Evolutionary conservation across 805 yeast species (phyloP).

Genomic region (Candida pini): DNA sequence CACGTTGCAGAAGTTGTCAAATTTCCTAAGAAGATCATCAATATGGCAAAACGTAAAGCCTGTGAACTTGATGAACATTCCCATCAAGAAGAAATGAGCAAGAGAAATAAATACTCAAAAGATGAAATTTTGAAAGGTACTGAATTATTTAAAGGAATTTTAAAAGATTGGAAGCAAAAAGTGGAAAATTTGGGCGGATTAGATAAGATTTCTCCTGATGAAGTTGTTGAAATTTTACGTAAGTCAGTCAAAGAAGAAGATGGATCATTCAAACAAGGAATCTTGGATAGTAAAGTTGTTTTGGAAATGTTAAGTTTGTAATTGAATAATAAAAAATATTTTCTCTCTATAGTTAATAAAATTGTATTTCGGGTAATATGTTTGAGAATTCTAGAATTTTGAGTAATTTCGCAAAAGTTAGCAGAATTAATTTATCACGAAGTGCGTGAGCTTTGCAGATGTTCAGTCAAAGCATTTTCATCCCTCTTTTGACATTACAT

Average conservation of each 20-base stretch:
- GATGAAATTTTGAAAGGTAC: slow-evolving; percentile 53
- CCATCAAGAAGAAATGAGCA: slow-evolving; percentile 31
- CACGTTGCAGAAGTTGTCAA: slow-evolving; percentile 96
- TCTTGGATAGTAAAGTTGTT: slow-evolving; percentile 14
- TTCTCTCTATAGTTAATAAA: too few relatives aligned
- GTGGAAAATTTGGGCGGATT: slow-evolving; percentile 39
- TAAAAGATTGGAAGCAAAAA: slow-evolving; percentile 48
- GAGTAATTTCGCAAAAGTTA: too few relatives aligned
- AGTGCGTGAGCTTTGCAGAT: too few relatives aligned
- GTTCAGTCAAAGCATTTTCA: too few relatives aligned
- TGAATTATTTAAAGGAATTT: slow-evolving; percentile 40
- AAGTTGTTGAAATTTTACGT: slow-evolving; percentile 35
- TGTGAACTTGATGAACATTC: slow-evolving; percentile 69
- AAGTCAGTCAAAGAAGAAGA: slow-evolving; percentile 26
- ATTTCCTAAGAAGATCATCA: slow-evolving; percentile 83
- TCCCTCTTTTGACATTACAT: too few relatives aligned
- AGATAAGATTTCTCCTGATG: slow-evolving; percentile 37
- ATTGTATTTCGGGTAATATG: too few relatives aligned
- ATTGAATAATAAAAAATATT: too few relatives aligned
- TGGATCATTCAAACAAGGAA: slow-evolving; percentile 7
- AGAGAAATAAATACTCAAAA: slow-evolving; percentile 45
- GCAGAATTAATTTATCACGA: too few relatives aligned
- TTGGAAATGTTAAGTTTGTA: slow-evolving; percentile 20
- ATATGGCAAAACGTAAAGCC: slow-evolving; percentile 95
- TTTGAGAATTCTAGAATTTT: too few relatives aligned